These are phyloP conservation scores for Fagopyrum tataricum DNA, from an alignment of 148 eudicot species.

Conservation along the genomic window DNA sequence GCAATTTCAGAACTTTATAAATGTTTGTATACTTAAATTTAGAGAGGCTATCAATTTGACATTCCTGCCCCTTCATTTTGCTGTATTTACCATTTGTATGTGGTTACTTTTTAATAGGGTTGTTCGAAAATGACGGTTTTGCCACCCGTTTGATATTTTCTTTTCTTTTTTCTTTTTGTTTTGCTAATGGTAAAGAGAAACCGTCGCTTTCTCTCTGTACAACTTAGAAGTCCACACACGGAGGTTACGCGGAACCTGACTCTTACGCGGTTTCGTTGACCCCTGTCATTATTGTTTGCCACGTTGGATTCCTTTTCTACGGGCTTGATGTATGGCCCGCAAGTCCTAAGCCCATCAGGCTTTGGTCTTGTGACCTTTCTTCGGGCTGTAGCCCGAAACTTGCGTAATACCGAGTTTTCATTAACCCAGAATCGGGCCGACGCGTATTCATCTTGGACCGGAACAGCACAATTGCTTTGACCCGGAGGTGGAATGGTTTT, in stretches of 20 bases:
- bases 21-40: background rate
- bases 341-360: background rate
- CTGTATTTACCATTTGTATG: background rate
- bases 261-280: slow-evolving; percentile 25
- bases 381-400: no score
- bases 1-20: background rate
- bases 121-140: background rate
- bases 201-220: slow-evolving; percentile 5
- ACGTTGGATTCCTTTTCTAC: background rate
- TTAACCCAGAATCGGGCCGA: background rate
- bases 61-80: background rate
- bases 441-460: no score
- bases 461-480: no score
- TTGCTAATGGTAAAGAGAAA: slow-evolving; percentile 2
- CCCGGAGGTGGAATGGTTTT: no score
- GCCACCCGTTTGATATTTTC: background rate
- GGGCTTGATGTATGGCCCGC: background rate
- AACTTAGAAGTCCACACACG: slow-evolving; percentile 9
- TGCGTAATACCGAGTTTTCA: background rate
- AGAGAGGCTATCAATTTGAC: background rate
- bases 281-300: background rate
- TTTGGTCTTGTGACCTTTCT: background rate
- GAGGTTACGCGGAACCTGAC: slow-evolving; percentile 23
- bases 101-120: background rate
- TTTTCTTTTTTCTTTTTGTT: background rate